A percentile compares a stretch with the other conserved stretches of the same genome.
Conservation (phyloP, 2,329 filamentous ascomycete species). For the Didymella glomerata region DNA sequence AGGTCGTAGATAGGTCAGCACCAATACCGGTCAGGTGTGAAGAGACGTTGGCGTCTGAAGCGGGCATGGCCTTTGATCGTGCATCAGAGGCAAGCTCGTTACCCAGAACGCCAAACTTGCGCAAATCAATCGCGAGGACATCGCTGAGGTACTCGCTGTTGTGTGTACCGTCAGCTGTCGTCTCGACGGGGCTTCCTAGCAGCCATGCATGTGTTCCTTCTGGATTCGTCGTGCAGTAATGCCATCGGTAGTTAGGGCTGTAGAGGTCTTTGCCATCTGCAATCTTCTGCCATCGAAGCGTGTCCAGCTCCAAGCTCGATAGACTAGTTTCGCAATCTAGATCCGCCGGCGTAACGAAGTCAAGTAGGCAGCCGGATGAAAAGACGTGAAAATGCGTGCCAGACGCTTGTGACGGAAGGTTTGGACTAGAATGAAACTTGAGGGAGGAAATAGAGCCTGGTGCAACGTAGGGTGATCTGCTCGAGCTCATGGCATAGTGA, state of each 20-base stretch:
- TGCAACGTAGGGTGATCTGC: constrained; percentile 62
- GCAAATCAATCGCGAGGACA: constrained; percentile 91
- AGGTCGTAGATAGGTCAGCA: constrained; percentile 83
- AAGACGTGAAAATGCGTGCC: constrained; percentile 97
- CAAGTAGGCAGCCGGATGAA: constrained; percentile 88
- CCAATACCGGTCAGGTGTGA: constrained; percentile 73
- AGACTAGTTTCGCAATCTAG: constrained; percentile 92
- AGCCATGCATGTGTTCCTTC: constrained; percentile 97
- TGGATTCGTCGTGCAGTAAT: constrained; percentile 96
- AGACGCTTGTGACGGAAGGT: constrained; percentile 85
- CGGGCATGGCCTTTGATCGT: constrained; percentile 55
- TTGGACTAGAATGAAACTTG: constrained; percentile 86
- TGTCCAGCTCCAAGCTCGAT: constrained; percentile 85
- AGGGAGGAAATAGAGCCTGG: constrained; percentile 89
- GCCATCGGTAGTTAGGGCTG: constrained; percentile 91
- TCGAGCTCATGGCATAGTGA: constrained; percentile 54
- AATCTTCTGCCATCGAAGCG: constrained; percentile 91
- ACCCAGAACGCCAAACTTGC: constrained; percentile 88
- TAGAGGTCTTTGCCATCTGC: constrained; percentile 96
- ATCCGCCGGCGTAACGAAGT: constrained; percentile 91
- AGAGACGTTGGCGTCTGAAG: constrained; percentile 62
- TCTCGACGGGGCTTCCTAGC: constrained; percentile 86
- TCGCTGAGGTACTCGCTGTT: constrained; percentile 94
- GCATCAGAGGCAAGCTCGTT: constrained; percentile 67
- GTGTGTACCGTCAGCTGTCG: constrained; percentile 68